Evolutionary conservation across 2,329 filamentous ascomycete species (phyloP), one percentile per base, ranked within the genome.

Genomic region (Xylariaceae sp.): DNA sequence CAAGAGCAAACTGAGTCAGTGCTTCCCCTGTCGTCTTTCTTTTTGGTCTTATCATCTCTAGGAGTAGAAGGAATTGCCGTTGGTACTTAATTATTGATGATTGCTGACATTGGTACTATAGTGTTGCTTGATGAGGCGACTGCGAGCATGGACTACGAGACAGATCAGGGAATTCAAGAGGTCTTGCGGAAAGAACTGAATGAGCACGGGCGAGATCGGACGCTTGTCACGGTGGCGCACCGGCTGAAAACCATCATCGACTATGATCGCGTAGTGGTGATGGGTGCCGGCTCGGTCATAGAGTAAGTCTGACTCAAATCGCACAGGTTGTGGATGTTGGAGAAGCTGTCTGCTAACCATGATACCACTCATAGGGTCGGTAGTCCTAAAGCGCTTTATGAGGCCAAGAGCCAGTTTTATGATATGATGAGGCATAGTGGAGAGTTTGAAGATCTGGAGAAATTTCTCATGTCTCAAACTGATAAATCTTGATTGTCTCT

Each of bases 51-150:
- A 8, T 34, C 32, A 8, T 34, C 32, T 34, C 5, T 34, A 34
- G 32, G 7, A 9, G 35, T 37, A 3, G 19, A 19, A 19, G 19
- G 19, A 19, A 19, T 19, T 19, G 19, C 19, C 19, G 19, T 19
- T 19, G 19, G 19, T 1, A 19, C 19, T 19, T 19, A 19, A 19
- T 19, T 19, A 1, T 19, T 19, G 4, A 31, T 11, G 11, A n/a
- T 7, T 19, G 4, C 43, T 45, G 11, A 45, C 29, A 4, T 32
- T 2, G 29, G 29, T 12, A 12, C 19, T 45, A 30, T 12, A 45
- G 43, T 83, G 72, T 67, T 83, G 2, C 71, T 81, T 8, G 80
- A 83, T 62, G 80, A 83, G 65, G 80, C 80, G 7, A 83, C 80
- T 2, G 79, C 80, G 29, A 81, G 77, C 60, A 80, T 83, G 72